Base-by-base conservation (phyloP, 208 protist species). In the Trypanosoma conorhini region DNA sequence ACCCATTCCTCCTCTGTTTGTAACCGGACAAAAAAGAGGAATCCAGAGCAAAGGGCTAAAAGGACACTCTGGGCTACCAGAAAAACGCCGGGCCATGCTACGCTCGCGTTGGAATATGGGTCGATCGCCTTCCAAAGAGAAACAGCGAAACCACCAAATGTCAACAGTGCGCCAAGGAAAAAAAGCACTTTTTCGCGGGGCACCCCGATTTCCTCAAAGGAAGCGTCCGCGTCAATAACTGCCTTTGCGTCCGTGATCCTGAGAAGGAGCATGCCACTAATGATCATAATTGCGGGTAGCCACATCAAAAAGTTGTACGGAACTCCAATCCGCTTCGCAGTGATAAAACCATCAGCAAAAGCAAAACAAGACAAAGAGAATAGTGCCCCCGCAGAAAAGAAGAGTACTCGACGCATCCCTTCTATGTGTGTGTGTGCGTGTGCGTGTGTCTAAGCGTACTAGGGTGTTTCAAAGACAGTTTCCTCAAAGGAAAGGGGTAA, bases 281-380 rank as follows among this genome's bases (percentile, higher is more conserved):
- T 33, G 8, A 77, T 79, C 28, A 80, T 55, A 10, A 92, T 70
- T 0, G 50, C 46, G 28, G 89, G 87, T 21, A 91, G 52, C 67
- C 78, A 95, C 79, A 91, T 90, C 46, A 85, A 62, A 79, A 91
- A 95, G 50, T 88, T 85, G 62, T 90, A 95, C 5, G 82, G 78
- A 22, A 72, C 19, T 1, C 31, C 31, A 1, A 24, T 80, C n/a
- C 64, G n/a, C 15, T 63, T 74, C 13, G 86, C 89, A 19, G 76
- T 65, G 5, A 91, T 60, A n/a, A 76, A 70, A 19, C 89, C 89
- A 72, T 95, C 89, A 5, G 62, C 66, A 62, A 95, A 85, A 10
- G 85, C 55, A 54, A 89, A 67, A 13, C 77, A 28, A 5, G 83
- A 73, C 10, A 67, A 38, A 1, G 81, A 74, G 54, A 87, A 82